These are phyloP conservation scores for Solanum bulbocastanum DNA, from an alignment of 257 asterid species.

Conservation along the genomic window DNA sequence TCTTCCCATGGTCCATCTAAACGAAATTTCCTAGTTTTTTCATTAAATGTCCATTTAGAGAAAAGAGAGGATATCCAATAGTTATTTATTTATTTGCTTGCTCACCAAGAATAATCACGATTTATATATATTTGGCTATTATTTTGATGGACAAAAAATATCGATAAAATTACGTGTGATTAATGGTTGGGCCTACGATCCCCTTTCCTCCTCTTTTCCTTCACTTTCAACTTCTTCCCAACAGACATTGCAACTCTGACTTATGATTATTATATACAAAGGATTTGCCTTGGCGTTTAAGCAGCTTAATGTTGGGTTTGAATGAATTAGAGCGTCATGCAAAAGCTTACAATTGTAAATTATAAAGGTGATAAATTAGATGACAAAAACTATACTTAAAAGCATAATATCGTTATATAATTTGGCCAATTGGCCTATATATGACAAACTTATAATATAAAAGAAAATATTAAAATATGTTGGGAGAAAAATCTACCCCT, in stretches of 20 bases:
- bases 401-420: too few species aligned
- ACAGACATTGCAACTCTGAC: not conserved
- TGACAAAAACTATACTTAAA: too few species aligned
- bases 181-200: slow-evolving; percentile 27
- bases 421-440: too few species aligned
- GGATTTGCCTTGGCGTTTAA: not conserved
- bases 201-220: not conserved
- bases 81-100: too few species aligned
- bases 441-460: too few species aligned
- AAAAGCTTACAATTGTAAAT: too few species aligned
- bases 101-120: not conserved
- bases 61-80: not conserved
- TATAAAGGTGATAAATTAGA: too few species aligned
- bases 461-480: too few species aligned
- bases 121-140: too few species aligned
- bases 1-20: not conserved
- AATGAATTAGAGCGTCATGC: too few species aligned
- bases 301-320: not conserved
- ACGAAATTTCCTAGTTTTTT: not conserved
- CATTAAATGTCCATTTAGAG: not conserved
- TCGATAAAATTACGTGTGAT: not conserved
- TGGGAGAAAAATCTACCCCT: too few species aligned
- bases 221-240: not conserved
- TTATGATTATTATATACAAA: not conserved
- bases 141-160: too few species aligned